Evolutionary conservation across 495 filamentous ascomycete species (phyloP).

Genomic region (Annulohypoxylon nitens): DNA sequence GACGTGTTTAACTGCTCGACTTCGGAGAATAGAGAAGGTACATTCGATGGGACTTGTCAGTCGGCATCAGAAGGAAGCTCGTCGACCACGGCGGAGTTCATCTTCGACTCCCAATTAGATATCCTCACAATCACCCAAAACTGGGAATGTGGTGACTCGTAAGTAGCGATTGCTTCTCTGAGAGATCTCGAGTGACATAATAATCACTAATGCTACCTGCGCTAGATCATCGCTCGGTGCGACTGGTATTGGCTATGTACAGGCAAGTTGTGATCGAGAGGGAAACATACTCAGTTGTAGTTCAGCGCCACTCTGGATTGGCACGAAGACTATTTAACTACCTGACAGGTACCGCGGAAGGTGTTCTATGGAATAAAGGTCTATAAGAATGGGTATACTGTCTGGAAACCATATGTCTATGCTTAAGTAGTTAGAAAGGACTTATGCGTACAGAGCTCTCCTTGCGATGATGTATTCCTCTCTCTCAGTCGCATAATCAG

Average conservation of each 20-base stretch:
- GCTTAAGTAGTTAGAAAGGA: neutral
- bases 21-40: constrained; percentile 30
- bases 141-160: constrained; percentile 54
- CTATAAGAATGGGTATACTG: neutral
- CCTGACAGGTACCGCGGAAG: neutral
- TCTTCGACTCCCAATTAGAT: constrained; percentile 51
- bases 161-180: constrained; percentile 28
- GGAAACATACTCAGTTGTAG: constrained; percentile 53
- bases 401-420: neutral
- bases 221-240: constrained; percentile 45
- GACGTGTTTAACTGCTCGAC: constrained; percentile 50
- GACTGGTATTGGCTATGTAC: constrained; percentile 52
- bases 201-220: constrained; percentile 13
- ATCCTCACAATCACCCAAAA: constrained; percentile 52
- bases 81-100: constrained; percentile 46
- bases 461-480: constrained; percentile 50
- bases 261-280: constrained; percentile 52
- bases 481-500: constrained; percentile 53
- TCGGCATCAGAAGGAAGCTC: constrained; percentile 13
- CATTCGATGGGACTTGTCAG: constrained; percentile 47
- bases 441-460: constrained; percentile 25
- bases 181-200: neutral
- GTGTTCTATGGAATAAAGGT: neutral
- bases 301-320: constrained; percentile 55
- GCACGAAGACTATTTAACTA: constrained; percentile 48